A percentile compares a stretch with the other conserved stretches of the same genome.
Conservation (phyloP, 2,329 filamentous ascomycete species). For the Diaporthe sp. region DNA sequence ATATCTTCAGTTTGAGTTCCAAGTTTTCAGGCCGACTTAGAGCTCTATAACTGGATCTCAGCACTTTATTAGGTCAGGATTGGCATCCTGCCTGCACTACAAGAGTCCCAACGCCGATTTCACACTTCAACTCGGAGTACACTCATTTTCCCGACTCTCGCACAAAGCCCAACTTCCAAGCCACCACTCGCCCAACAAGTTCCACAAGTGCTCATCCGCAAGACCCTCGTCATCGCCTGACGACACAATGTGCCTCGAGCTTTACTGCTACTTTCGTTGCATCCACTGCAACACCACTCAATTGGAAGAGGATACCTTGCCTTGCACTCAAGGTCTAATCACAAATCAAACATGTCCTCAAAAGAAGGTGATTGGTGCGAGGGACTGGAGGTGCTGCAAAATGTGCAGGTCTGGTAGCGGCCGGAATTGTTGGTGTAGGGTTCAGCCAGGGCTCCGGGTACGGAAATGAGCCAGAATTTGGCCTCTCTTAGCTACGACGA, state of each 20-base stretch:
- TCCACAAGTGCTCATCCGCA: not conserved
- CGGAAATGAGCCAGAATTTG: slow-evolving; percentile 23
- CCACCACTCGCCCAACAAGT: not conserved
- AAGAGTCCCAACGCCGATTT: not conserved
- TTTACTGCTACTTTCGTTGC: slow-evolving; percentile 32
- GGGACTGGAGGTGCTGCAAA: slow-evolving; percentile 22
- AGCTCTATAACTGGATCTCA: not conserved
- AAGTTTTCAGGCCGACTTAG: not conserved
- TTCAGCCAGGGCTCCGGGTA: slow-evolving; percentile 22
- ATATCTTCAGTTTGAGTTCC: not conserved
- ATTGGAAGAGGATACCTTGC: slow-evolving; percentile 12
- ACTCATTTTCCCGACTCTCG: not conserved
- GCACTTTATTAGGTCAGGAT: not conserved
- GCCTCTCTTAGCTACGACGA: no score
- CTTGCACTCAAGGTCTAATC: slow-evolving; percentile 2
- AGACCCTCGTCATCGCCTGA: not conserved
- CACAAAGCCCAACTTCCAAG: not conserved
- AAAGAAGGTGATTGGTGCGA: not conserved
- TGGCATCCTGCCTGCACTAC: not conserved
- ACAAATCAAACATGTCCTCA: slow-evolving; percentile 5
- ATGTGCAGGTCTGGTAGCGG: slow-evolving; percentile 35
- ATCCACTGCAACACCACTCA: slow-evolving; percentile 23
- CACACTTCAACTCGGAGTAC: not conserved
- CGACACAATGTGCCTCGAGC: slow-evolving; percentile 21
- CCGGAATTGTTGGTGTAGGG: slow-evolving; percentile 34